These are phyloP conservation scores for Pulveroboletus sp. DNA, from an alignment of 768 basidiomycete genomes.

Conservation along the genomic window DNA sequence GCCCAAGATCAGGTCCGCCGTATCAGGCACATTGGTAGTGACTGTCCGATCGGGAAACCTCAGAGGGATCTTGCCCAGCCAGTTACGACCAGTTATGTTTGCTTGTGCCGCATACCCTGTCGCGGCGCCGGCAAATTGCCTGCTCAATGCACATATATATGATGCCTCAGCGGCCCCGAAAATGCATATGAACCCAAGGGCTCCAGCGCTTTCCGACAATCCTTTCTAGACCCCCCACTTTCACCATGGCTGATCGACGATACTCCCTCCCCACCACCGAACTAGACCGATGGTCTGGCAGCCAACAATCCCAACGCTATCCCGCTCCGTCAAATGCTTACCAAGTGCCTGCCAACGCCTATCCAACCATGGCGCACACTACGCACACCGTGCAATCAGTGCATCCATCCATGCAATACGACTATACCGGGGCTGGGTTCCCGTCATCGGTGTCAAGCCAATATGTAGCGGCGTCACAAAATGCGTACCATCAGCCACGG, in stretches of 20 bases:
- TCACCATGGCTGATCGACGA: slow-evolving; percentile 29
- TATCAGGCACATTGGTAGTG: slow-evolving; percentile 28
- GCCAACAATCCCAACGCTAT: slow-evolving; percentile 25
- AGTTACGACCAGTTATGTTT: slow-evolving; percentile 29
- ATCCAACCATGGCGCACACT: slow-evolving; percentile 14
- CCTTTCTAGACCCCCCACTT: slow-evolving; percentile 2
- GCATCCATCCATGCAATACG: slow-evolving; percentile 22
- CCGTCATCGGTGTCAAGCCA: slow-evolving; percentile 18
- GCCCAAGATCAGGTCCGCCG: slow-evolving; percentile 28
- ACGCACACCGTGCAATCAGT: slow-evolving; percentile 20
- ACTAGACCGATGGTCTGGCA: slow-evolving; percentile 21
- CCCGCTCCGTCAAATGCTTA: slow-evolving; percentile 20
- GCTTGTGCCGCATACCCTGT: slow-evolving; percentile 30
- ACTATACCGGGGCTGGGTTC: slow-evolving; percentile 17
- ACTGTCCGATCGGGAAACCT: slow-evolving; percentile 25
- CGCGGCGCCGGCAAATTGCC: slow-evolving; percentile 31
- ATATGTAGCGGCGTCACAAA: slow-evolving; percentile 15
- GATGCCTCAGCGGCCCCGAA: slow-evolving; percentile 29
- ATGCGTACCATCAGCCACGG: slow-evolving; percentile 24
- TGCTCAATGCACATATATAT: slow-evolving; percentile 27
- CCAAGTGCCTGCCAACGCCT: slow-evolving; percentile 16
- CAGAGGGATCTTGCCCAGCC: slow-evolving; percentile 29
- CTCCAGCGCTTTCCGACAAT: slow-evolving; percentile 8
- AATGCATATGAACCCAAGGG: slow-evolving; percentile 33
- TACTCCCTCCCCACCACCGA: slow-evolving; percentile 24